These are phyloP conservation scores for Lactarius psammicola DNA, from an alignment of 768 basidiomycete genomes.

Conservation along the genomic window DNA sequence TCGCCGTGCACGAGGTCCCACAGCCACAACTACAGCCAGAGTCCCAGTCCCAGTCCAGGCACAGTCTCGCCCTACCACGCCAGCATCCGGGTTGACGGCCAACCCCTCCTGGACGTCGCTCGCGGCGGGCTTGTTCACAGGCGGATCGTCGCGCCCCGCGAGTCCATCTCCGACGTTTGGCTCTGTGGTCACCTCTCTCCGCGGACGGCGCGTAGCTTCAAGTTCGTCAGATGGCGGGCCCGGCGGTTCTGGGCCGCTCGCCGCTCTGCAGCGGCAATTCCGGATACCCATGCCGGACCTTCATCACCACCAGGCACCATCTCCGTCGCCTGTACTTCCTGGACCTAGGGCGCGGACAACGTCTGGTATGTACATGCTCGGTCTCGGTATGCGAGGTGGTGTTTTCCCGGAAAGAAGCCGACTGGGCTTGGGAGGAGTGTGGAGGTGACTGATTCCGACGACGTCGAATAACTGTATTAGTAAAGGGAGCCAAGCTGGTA, in stretches of 20 bases:
- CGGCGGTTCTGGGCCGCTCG: constrained; percentile 29
- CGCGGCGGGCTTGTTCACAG: constrained; percentile 53
- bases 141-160: constrained; percentile 38
- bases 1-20: constrained; percentile 48
- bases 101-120: constrained; percentile 45
- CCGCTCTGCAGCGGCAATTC: constrained; percentile 40
- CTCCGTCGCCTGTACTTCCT: constrained; percentile 29
- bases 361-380: constrained; percentile 64
- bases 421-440: not conserved
- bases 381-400: constrained; percentile 46
- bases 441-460: not conserved
- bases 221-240: constrained; percentile 36
- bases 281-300: constrained; percentile 60
- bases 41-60: not conserved
- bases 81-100: constrained; percentile 22
- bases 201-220: constrained; percentile 46
- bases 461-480: constrained; percentile 15
- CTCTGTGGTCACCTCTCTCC: constrained; percentile 64
- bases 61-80: constrained; percentile 16
- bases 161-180: constrained; percentile 62
- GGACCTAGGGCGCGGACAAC: constrained; percentile 46
- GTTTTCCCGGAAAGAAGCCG: constrained; percentile 6
- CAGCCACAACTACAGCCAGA: not conserved
- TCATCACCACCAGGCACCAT: constrained; percentile 24
- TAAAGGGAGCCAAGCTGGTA: constrained; percentile 14